Evolutionary conservation across 2,329 filamentous ascomycete species (phyloP).

Genomic region (Sporothrix luriei): DNA sequence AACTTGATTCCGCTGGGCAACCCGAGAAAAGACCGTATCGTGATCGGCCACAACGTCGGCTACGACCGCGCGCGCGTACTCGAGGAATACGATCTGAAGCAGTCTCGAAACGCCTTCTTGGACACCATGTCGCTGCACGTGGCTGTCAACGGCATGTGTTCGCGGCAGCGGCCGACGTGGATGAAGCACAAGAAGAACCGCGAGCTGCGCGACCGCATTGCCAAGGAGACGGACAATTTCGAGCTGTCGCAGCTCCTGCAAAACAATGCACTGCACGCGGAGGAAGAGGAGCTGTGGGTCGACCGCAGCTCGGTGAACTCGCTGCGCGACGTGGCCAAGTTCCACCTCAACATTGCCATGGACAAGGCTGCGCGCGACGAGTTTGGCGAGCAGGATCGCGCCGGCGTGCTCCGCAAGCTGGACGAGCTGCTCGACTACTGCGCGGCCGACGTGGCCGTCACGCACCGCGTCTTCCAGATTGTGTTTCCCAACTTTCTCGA

Average conservation of each 20-base stretch:
- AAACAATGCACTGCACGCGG: constrained; percentile 67
- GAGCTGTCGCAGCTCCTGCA: constrained; percentile 73
- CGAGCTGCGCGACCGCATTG: constrained; percentile 78
- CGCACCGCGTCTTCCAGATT: constrained; percentile 89
- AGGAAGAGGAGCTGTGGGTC: constrained; percentile 96
- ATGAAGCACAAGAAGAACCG: constrained; percentile 93
- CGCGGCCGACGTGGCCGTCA: constrained; percentile 89
- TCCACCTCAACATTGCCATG: constrained; percentile 87
- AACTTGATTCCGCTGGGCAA: constrained; percentile 90
- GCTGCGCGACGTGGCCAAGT: constrained; percentile 90
- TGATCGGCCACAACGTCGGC: constrained; percentile 94
- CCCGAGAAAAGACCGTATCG: constrained; percentile 68
- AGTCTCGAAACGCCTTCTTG: constrained; percentile 82
- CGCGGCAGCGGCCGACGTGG: constrained; percentile 92
- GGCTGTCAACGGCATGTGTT: constrained; percentile 98
- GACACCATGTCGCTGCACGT: constrained; percentile 99
- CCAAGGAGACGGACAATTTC: constrained; percentile 68
- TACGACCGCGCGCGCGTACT: constrained; percentile 86
- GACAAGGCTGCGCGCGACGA: constrained; percentile 86
- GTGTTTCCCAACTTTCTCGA: constrained; percentile 89
- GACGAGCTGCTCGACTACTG: constrained; percentile 91
- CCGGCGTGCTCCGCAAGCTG: constrained; percentile 69
- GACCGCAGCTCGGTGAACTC: constrained; percentile 94
- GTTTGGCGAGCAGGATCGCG: constrained; percentile 78
- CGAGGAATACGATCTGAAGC: constrained; percentile 85